These are phyloP conservation scores for Rutstroemia sp. DNA, from an alignment of 2,329 filamentous ascomycete genomes.

Conservation along the genomic window DNA sequence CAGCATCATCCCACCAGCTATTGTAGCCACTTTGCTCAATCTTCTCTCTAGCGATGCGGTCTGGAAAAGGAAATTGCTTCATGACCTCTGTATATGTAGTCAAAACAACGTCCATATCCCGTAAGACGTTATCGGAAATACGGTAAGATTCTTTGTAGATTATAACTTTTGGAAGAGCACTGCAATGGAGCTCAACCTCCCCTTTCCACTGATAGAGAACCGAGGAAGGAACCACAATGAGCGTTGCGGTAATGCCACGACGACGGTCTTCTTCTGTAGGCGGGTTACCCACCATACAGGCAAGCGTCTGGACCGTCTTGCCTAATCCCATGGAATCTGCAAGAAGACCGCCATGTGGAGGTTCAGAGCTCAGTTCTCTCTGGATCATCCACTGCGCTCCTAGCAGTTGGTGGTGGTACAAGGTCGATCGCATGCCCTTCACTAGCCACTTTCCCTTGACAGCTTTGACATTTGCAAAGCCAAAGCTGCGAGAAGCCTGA, in stretches of 20 bases:
- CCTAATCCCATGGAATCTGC: slow-evolving; percentile 59
- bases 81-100: slow-evolving; percentile 25
- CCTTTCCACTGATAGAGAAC: slow-evolving; percentile 26
- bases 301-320: slow-evolving; percentile 48
- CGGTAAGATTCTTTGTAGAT: slow-evolving; percentile 17
- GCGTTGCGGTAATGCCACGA: slow-evolving; percentile 19
- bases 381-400: slow-evolving; percentile 47
- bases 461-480: slow-evolving; percentile 30
- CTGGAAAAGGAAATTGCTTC: slow-evolving; percentile 75
- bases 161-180: slow-evolving; percentile 19
- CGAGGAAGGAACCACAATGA: slow-evolving; percentile 25
- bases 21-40: slow-evolving; percentile 43
- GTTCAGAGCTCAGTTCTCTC: slow-evolving; percentile 35
- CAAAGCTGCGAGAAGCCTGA: slow-evolving; percentile 36
- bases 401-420: slow-evolving; percentile 45
- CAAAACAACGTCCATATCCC: slow-evolving; percentile 24
- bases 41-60: slow-evolving; percentile 84
- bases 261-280: slow-evolving; percentile 33
- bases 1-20: slow-evolving; percentile 31
- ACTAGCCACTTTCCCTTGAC: slow-evolving; percentile 35
- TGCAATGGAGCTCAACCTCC: slow-evolving; percentile 22
- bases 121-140: slow-evolving; percentile 9
- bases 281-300: slow-evolving; percentile 32
- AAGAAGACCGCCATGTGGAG: slow-evolving; percentile 47
- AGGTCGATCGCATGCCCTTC: slow-evolving; percentile 38